Evolutionary conservation across 345 rosid genomes (phyloP).

Genomic region (Acer yangbiense): DNA sequence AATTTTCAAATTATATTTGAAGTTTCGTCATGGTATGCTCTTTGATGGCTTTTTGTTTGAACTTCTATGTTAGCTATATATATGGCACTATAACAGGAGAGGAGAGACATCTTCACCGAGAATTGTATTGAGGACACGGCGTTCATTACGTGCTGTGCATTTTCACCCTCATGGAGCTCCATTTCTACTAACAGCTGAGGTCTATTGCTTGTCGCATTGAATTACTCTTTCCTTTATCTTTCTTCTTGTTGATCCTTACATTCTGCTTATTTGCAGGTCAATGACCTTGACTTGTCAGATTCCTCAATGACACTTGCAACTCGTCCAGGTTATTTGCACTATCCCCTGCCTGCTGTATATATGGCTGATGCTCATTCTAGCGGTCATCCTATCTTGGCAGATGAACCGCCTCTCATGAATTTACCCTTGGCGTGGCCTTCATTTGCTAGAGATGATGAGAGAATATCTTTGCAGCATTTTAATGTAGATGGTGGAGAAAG

Average conservation of each 20-base stretch:
- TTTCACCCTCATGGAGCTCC: conserved; percentile 79
- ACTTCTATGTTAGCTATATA: conserved; percentile 49
- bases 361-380: conserved; percentile 54
- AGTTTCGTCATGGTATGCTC: neutral
- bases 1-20: neutral
- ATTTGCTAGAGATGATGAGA: conserved; percentile 46
- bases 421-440: conserved; percentile 56
- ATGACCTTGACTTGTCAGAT: conserved; percentile 78
- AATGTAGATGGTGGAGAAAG: conserved; percentile 41
- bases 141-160: conserved; percentile 79
- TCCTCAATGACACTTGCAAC: conserved; percentile 67
- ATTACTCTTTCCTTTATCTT: conserved; percentile 23
- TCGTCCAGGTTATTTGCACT: conserved; percentile 59
- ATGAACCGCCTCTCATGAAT: conserved; percentile 58
- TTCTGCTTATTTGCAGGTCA: conserved; percentile 61
- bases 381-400: conserved; percentile 45
- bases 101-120: conserved; percentile 67
- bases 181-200: conserved; percentile 80
- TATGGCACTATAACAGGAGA: conserved; percentile 69
- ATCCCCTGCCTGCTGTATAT: conserved; percentile 68
- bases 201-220: conserved; percentile 25
- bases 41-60: conserved; percentile 17
- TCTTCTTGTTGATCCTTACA: conserved; percentile 25
- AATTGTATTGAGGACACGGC: conserved; percentile 61
- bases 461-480: conserved; percentile 41